Base-by-base conservation (phyloP, 164 flowering plant genomes). In the Umbilicus rupestris region DNA sequence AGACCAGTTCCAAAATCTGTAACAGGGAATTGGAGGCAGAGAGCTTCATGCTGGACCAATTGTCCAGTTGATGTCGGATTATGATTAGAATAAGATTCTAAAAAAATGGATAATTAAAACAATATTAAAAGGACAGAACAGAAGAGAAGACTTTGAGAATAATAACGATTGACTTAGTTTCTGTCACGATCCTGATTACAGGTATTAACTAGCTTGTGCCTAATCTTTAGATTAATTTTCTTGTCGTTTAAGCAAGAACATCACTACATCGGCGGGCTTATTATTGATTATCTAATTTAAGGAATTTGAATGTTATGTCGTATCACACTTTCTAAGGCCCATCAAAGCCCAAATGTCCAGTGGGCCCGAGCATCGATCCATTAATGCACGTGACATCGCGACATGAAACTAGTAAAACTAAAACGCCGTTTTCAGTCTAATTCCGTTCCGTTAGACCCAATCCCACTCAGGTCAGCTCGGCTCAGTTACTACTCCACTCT, bases 401-500 rank as follows among this genome's bases (percentile, higher is more conserved):
- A 65, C 7, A 5, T 2, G 6, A 65, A 3, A 24, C 16, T 31
- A 10, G 16, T 11, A 46, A 28, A 65, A 44, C 14, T 29, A 20
- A 42, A 65, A 29, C 57, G 55, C 58, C 35, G 52, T 11, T 65
- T 46, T 22, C 20, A 39, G 8, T 60, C 47, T 63, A 7, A 39
- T 39, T 26, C 66, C 39, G 63, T 17, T 16, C 64, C 66, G 47
- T 41, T 39, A 39, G 7, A 35, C 37, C 6, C 37, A 35, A 35
- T 35, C 37, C 4, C 7, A 35, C 85, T 17, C 85, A 83, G 16
- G 45, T 82, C 15, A n/a, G 26, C 26, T n/a, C n/a, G 24, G 77
- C 0, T 73, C 89, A 73, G 47, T 71, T 74, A 1, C 20, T 17
- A 60, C 42, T 30, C 57, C 46, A 47, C 68, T 66, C 47, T 29